Evolutionary conservation across 177 flowering plant species (phyloP), one percentile per base, ranked within the genome.

Genomic region (Vitis hybrid): DNA sequence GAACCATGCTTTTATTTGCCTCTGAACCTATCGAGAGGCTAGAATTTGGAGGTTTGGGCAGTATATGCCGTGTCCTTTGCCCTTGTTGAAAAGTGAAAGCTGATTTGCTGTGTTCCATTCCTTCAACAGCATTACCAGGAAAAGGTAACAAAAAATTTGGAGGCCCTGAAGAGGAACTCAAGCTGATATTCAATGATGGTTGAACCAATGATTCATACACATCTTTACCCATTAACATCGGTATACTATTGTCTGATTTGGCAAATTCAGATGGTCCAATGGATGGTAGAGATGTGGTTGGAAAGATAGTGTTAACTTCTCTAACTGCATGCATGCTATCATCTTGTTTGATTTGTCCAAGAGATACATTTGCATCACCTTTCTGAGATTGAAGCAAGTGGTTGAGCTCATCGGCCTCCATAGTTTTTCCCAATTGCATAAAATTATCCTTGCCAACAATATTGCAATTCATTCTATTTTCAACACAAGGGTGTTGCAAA

Each of bases 21-120:
- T 87, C 97, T 14, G 81, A 71, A 81, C 79, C 78, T 51, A 65
- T 56, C 29, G 62, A 51, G 14, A 65, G 66, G 53, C 81, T 78
- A 74, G 75, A 56, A 73, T 86, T 90, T 11, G 89, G 70, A 26
- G 89, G 90, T 75, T 86, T 95, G 21, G 93, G 90, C 72, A 88
- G 74, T 67, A 88, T 81, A 51, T 81, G 84, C 10, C 88, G 91
- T 56, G 94, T 72, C 71, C 85, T 82, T 77, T 83, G 92, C 58
- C 87, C 86, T 60, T 85, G 89, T 33, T 79, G 89, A 66, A 79
- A 82, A 39, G 88, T 63, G 73, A 84, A 65, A 61, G 81, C 78
- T 64, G 74, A 13, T 62, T 77, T 85, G 68, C 72, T 75, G 61
- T 68, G 82, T 22, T 92, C 93, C 69, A 70, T 81, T 74, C 80